Percentiles rank a stretch among this genome's conserved stretches.
Evolutionary conservation across 192 early-diverging fungal species (phyloP).

Genomic region (Cladochytrium replicatum): DNA sequence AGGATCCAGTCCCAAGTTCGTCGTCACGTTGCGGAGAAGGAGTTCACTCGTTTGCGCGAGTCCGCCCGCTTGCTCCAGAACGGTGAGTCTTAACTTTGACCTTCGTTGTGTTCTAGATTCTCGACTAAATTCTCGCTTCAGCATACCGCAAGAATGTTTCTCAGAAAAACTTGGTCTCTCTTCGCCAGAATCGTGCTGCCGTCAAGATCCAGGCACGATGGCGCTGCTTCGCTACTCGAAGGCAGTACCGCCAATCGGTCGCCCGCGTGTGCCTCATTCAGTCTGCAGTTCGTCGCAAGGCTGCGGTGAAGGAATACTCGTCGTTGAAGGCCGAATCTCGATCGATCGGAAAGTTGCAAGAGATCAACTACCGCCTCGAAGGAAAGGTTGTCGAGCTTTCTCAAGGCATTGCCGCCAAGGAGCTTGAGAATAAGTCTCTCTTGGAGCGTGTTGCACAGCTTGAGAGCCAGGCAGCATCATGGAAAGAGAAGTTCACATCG

Average conservation of each 20-base stretch:
- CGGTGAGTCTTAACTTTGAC: background rate
- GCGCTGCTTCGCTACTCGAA: conserved; percentile 55
- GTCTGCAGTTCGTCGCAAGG: conserved; percentile 64
- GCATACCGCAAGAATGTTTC: conserved; percentile 34
- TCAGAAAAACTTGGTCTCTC: conserved; percentile 31
- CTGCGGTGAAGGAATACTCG: conserved; percentile 59
- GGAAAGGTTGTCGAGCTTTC: conserved; percentile 94
- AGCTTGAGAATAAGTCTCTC: conserved; percentile 58
- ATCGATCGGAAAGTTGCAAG: conserved; percentile 87
- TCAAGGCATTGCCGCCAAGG: conserved; percentile 53
- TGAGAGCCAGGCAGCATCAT: conserved; percentile 52
- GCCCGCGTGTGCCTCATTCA: conserved; percentile 66
- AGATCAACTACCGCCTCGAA: conserved; percentile 88
- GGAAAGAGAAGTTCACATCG: conserved; percentile 65
- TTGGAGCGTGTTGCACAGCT: conserved; percentile 45
- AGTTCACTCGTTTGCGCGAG: conserved; percentile 21
- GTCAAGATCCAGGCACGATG: conserved; percentile 63
- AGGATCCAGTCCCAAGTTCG: conserved; percentile 69
- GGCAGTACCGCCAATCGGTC: conserved; percentile 41
- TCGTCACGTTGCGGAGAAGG: conserved; percentile 39
- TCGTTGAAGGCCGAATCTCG: conserved; percentile 71
- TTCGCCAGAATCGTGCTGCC: conserved; percentile 63
- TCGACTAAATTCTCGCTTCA: conserved; percentile 8
- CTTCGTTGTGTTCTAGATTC: background rate
- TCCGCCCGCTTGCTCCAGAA: conserved; percentile 33